These are phyloP conservation scores for Lepraria neglecta DNA, from an alignment of 495 filamentous ascomycete species.

Conservation along the genomic window DNA sequence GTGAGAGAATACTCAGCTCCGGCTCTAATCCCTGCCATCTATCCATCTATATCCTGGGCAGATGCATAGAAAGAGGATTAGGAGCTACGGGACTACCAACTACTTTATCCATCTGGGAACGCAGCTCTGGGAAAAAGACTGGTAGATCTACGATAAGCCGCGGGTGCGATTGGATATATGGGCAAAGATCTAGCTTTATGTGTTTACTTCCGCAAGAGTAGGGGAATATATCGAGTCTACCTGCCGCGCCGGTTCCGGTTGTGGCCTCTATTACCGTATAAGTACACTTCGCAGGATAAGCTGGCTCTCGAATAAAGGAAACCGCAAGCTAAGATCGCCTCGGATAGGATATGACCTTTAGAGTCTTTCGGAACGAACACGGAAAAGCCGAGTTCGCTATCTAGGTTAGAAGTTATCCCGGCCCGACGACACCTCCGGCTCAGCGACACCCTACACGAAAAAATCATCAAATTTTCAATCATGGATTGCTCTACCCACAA, in stretches of 20 bases:
- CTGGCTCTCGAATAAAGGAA: no score
- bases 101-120: conserved; percentile 4
- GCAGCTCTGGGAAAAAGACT: conserved; percentile 13
- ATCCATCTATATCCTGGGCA: no score
- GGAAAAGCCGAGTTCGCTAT: conserved; percentile 22
- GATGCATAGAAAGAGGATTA: conserved; percentile 5
- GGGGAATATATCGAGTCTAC: conserved; percentile 17
- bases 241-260: conserved; percentile 15
- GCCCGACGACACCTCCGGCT: no score
- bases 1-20: no score
- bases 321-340: conserved; percentile 7
- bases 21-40: no score
- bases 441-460: no score
- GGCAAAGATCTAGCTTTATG: conserved; percentile 10
- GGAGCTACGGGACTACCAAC: conserved; percentile 1
- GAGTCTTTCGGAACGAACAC: conserved; percentile 25
- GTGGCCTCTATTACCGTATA: conserved; percentile 10
- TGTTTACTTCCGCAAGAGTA: conserved; percentile 26
- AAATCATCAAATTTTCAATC: no score
- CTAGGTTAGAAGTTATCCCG: no score
- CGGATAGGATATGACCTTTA: conserved; percentile 22
- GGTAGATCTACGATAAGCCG: conserved; percentile 13
- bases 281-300: conserved; percentile 11
- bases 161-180: conserved; percentile 7
- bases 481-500: no score